Evolutionary conservation across 225 moss, liverwort and hornwort species (phyloP).

Genomic region (Neckera pumila): DNA sequence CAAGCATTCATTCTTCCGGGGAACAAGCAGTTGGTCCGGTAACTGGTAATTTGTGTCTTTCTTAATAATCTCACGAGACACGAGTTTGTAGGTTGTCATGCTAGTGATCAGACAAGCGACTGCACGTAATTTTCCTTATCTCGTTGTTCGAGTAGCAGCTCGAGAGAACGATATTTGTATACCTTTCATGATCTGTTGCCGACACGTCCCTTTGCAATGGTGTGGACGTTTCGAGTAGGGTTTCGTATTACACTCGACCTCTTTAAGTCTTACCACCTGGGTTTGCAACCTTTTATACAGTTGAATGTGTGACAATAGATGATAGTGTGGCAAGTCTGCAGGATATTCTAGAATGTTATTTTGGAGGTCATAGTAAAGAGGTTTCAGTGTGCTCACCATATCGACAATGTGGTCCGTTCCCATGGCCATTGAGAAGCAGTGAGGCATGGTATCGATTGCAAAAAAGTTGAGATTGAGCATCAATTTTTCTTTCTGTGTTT

Average conservation of each 20-base stretch:
- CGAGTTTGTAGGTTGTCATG: background rate
- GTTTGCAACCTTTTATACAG: background rate
- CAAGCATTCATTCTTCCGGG: background rate
- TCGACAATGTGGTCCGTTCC: background rate
- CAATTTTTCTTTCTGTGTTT: background rate
- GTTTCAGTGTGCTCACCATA: background rate
- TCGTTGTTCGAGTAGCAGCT: background rate
- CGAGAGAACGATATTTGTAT: background rate
- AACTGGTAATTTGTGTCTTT: background rate
- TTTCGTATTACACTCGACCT: background rate
- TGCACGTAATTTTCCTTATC: background rate
- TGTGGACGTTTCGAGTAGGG: background rate
- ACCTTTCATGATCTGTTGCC: background rate
- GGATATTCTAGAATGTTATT: background rate
- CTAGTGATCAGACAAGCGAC: background rate
- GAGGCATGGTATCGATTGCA: background rate
- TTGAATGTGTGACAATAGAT: background rate
- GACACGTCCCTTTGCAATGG: background rate
- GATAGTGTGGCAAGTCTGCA: background rate
- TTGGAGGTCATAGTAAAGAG: background rate
- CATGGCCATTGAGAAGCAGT: background rate
- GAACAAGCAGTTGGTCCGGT: background rate
- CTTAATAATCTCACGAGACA: background rate
- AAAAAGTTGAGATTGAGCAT: background rate
- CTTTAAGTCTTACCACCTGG: background rate